Evolutionary conservation across 148 eudicot species (phyloP).

Genomic region (Heliosperma pusillum): DNA sequence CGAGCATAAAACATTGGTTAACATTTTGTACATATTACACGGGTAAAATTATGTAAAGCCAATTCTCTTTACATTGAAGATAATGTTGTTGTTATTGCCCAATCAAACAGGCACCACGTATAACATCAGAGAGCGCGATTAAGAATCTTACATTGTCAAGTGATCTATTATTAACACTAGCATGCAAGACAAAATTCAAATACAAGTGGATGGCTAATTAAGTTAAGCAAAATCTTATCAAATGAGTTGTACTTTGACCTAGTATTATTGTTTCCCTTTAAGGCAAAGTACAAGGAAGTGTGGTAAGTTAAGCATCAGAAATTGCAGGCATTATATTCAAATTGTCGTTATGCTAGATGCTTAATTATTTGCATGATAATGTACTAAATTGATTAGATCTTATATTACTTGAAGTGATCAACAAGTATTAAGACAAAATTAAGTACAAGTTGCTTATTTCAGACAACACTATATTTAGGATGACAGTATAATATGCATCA

Average conservation of each 20-base stretch:
- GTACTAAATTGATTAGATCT: not conserved
- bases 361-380: not conserved
- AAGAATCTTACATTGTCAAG: not conserved
- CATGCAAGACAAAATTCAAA: not conserved
- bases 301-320: not conserved
- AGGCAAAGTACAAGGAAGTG: slow-evolving; percentile 4
- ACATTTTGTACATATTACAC: too few species aligned
- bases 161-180: not conserved
- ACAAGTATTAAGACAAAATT: not conserved
- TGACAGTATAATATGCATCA: not conserved
- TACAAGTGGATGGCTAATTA: not conserved
- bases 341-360: not conserved
- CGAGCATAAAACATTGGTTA: too few species aligned
- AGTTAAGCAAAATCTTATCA: not conserved
- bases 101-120: not conserved
- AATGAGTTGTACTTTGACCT: not conserved
- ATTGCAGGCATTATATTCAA: not conserved
- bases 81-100: not conserved
- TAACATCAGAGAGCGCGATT: not conserved
- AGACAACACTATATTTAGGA: slow-evolving; percentile 10
- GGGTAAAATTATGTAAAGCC: too few species aligned
- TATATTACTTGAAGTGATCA: not conserved
- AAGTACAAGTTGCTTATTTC: slow-evolving; percentile 14
- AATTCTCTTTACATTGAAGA: too few species aligned
- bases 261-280: slow-evolving; percentile 3